phyloP scores from a whole-genome alignment of 192 early-diverging fungal species.

The Coemansia sp. region DNA sequence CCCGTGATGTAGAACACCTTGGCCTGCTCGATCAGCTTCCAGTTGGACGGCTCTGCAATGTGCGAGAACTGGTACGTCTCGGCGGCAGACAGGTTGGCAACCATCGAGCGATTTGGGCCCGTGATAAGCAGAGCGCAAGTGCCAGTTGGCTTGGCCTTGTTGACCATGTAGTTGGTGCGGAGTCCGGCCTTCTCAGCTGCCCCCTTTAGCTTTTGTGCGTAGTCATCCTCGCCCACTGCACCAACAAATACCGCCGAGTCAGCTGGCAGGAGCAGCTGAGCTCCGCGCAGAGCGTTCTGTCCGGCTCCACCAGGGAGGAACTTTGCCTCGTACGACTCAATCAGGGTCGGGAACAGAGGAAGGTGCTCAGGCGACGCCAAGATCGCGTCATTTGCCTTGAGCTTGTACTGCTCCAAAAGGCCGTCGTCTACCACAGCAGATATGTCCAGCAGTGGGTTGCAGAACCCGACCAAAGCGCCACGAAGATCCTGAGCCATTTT shows the following conservation, averaged over 20 bases:
- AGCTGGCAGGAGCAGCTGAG: constrained; percentile 87
- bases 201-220: constrained; percentile 70
- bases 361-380: constrained; percentile 89
- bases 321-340: constrained; percentile 69
- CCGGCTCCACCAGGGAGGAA: constrained; percentile 97
- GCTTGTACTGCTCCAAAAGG: constrained; percentile 82
- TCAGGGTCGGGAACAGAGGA: constrained; percentile 83
- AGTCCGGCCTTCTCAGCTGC: constrained; percentile 87
- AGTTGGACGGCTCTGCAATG: constrained; percentile 74
- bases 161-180: constrained; percentile 85
- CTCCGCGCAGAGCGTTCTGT: constrained; percentile 94
- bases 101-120: constrained; percentile 84
- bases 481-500: constrained; percentile 50
- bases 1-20: constrained; percentile 93
- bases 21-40: constrained; percentile 85
- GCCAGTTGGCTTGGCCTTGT: constrained; percentile 82
- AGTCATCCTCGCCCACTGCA: constrained; percentile 87
- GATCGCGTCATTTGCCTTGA: constrained; percentile 96
- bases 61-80: constrained; percentile 81
- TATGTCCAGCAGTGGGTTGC: constrained; percentile 99
- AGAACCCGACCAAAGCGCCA: constrained; percentile 85
- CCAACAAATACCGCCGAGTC: constrained; percentile 93
- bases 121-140: constrained; percentile 96
- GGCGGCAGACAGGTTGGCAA: constrained; percentile 95
- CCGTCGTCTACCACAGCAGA: constrained; percentile 76